phyloP scores from a whole-genome alignment of 192 early-diverging fungal species.

The Piromyces sp. region DNA sequence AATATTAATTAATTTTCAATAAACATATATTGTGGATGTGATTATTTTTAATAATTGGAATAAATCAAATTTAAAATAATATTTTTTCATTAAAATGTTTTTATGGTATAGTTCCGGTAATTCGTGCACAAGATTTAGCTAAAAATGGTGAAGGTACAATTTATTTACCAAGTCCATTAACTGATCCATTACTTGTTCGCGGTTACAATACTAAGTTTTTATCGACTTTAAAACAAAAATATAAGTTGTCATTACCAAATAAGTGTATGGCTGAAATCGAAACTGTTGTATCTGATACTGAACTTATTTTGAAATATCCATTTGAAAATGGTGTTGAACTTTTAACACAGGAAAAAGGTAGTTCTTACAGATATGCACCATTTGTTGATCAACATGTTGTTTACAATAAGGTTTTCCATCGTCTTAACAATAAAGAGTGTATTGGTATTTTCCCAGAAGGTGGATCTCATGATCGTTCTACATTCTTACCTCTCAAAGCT shows the following conservation, averaged over 20 bases:
- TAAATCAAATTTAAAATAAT: neutral
- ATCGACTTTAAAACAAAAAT: slow-evolving; percentile 35
- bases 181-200: neutral
- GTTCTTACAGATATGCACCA: slow-evolving; percentile 44
- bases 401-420: slow-evolving; percentile 65
- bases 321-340: slow-evolving; percentile 50
- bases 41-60: no score
- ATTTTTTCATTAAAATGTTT: neutral
- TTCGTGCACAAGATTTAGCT: slow-evolving; percentile 79
- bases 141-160: slow-evolving; percentile 42
- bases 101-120: slow-evolving; percentile 58
- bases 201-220: slow-evolving; percentile 1
- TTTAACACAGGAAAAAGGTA: slow-evolving; percentile 35
- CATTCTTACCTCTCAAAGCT: slow-evolving; percentile 89
- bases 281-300: slow-evolving; percentile 66
- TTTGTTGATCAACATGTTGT: slow-evolving; percentile 80
- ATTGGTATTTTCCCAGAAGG: slow-evolving; percentile 98
- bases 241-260: slow-evolving; percentile 45
- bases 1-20: no score
- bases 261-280: slow-evolving; percentile 48
- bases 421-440: slow-evolving; percentile 53
- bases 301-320: slow-evolving; percentile 53
- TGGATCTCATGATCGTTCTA: slow-evolving; percentile 88
- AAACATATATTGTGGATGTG: no score
- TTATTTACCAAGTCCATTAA: slow-evolving; percentile 34